phyloP scores from a whole-genome alignment of 2,329 filamentous ascomycete species.

The Ceratocystis ficicola region DNA sequence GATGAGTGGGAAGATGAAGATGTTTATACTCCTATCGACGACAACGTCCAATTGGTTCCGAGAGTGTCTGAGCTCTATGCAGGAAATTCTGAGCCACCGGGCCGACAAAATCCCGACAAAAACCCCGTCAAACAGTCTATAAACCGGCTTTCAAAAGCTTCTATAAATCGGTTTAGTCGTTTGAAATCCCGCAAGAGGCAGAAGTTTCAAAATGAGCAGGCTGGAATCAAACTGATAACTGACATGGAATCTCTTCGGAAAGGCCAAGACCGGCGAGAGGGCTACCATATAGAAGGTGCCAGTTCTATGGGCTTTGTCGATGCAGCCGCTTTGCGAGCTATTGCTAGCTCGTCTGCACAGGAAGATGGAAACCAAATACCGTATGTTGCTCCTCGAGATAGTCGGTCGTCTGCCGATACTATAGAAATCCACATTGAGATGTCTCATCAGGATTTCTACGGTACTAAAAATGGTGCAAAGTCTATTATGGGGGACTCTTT shows the following conservation, averaged over 20 bases:
- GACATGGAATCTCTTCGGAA: slow-evolving; percentile 46
- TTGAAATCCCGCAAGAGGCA: slow-evolving; percentile 50
- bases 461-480: slow-evolving; percentile 34
- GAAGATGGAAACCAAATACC: slow-evolving; percentile 36
- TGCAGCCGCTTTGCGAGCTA: slow-evolving; percentile 45
- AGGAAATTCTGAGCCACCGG: neutral
- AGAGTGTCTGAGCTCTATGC: neutral
- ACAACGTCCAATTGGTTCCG: slow-evolving; percentile 30
- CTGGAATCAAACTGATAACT: slow-evolving; percentile 57
- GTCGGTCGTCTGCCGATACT: slow-evolving; percentile 49
- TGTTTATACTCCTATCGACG: slow-evolving; percentile 27
- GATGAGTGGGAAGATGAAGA: slow-evolving; percentile 43
- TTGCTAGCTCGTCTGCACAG: slow-evolving; percentile 44
- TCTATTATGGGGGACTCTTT: slow-evolving; percentile 33
- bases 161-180: slow-evolving; percentile 34
- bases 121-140: neutral
- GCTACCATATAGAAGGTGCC: slow-evolving; percentile 23
- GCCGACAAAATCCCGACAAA: neutral
- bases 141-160: slow-evolving; percentile 28
- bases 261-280: slow-evolving; percentile 16
- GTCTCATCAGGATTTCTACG: slow-evolving; percentile 36
- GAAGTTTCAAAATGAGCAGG: slow-evolving; percentile 47
- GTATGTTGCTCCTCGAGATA: slow-evolving; percentile 29
- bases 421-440: slow-evolving; percentile 58
- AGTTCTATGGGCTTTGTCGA: slow-evolving; percentile 42